Evolutionary conservation across 139 green algal genomes (phyloP).

Genomic region (Deuterostichococcus epilithicus): DNA sequence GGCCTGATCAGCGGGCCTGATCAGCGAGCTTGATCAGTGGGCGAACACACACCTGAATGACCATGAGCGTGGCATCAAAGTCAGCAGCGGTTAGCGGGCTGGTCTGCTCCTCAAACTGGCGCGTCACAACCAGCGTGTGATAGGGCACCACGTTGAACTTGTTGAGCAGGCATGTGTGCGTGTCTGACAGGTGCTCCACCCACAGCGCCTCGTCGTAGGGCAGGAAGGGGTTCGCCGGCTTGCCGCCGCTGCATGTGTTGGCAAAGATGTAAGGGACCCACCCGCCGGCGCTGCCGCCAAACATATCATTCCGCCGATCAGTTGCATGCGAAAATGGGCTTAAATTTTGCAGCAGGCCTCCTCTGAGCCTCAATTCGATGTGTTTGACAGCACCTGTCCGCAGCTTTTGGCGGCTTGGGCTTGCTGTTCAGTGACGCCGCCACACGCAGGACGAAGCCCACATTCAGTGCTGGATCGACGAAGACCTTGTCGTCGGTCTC

Average conservation of each 20-base stretch:
- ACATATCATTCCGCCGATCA: neutral
- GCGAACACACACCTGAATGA: constrained; percentile 27
- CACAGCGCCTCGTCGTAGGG: constrained; percentile 71
- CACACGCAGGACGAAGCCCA: constrained; percentile 60
- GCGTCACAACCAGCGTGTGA: constrained; percentile 66
- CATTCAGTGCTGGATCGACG: constrained; percentile 4
- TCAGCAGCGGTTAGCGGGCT: constrained; percentile 56
- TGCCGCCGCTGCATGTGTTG: constrained; percentile 1
- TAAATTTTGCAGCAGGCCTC: no score
- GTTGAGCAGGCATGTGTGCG: constrained; percentile 74
- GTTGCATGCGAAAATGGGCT: neutral
- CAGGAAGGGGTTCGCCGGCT: constrained; percentile 74
- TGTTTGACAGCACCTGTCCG: neutral
- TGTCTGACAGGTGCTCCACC: constrained; percentile 57
- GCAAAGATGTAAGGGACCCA: neutral
- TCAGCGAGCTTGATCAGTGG: no score
- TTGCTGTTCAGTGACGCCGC: constrained; percentile 61
- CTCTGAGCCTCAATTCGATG: no score
- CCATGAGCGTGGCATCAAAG: constrained; percentile 49
- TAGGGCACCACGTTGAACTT: constrained; percentile 78
- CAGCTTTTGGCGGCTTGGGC: constrained; percentile 37
- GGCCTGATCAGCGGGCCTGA: no score
- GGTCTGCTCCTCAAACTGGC: constrained; percentile 62
- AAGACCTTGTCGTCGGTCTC: constrained; percentile 20
- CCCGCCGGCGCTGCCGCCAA: neutral